Evolutionary conservation across 2,329 filamentous ascomycete genomes (phyloP), one percentile per base, ranked within the genome.

Genomic region (Penicillium occitanis): DNA sequence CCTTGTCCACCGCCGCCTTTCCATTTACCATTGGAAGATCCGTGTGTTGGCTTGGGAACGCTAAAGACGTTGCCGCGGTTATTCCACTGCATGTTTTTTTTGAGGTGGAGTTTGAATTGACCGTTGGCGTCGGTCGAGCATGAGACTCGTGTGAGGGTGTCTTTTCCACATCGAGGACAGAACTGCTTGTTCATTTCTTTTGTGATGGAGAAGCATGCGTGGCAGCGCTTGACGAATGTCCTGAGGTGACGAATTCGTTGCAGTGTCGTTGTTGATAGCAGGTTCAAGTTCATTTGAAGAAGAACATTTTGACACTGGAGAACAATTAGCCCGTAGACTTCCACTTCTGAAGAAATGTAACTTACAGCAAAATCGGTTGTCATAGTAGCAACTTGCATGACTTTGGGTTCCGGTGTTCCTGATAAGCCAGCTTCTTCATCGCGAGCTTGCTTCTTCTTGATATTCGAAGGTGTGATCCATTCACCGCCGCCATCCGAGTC

Each of bases 11-110:
- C 93, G 51, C 82, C 83, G 8, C 85, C 81, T 63, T 82, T 86
- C 78, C 80, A 84, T 77, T 93, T 92, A 57, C 92, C 93, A 77
- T 88, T 96, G 6, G 93, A 81, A 14, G 87, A 90, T 1, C 95
- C 95, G 68, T 91, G 88, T 13, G 91, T 86, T 0, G 95, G 91
- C 81, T 97, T 98, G 1, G 95, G 95, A 53, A 99, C 88, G 76
- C 92, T 96, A 82, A 90, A 99, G 44, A 92, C 87, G 78, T 97
- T 95, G 62, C 95, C 95, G 28, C 93, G 86, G 71, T 90, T 96
- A 80, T 97, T 98, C 89, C 90, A 97, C 80, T 97, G 92, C 84
- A 95, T 97, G 78, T 97, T 97, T 79, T 89, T 90, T 84, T 96
- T 96, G 67, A 99, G 83, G 76, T 97, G 91, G 67, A 99, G 80